Evolutionary conservation across 257 asterid species (phyloP), one percentile per base, ranked within the genome.

Genomic region (Solanum pinnatisectum): DNA sequence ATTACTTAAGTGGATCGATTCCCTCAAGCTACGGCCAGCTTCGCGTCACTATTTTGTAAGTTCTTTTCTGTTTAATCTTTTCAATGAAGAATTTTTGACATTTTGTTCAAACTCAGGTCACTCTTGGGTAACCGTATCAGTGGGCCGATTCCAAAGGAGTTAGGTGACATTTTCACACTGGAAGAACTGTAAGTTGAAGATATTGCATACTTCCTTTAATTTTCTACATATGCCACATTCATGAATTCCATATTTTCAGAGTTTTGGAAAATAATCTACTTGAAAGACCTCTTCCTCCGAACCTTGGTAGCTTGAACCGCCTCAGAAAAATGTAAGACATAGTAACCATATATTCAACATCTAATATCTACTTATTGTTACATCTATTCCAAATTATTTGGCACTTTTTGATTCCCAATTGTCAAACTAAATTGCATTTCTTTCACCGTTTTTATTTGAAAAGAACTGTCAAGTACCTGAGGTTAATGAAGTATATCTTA

Each of bases 211-310:
- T 44, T 42, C 27, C 67, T 27, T 79, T 79, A 14, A 44, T 25
- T 44, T 44, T 79, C 39, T 79, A 25, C 16, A 27, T 79, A 63
- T 76, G 25, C 88, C 78, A 84, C 81, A 90, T 86, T 70, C 68
- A 60, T 89, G 78, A 60, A 78, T 63, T 83, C 33, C 25, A 49
- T 72, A 78, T 49, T 15, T 86, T 39, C 88, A 97, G 99, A 89
- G 81, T 90, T 30, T 87, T 97, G 98, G 98, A 96, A 88, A 93
- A 92, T 89, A 97, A 96, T 92, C 90, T 90, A 90, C 96, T 97
- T 8, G 96, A 86, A 89, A 98, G 99, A 92, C 90, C 94, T 90
- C 95, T 97, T 87, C 96, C 96, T 6, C 78, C 52, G 78, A 92
- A 83, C 87, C 93, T 97, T 20, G 98, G 98, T 90, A 90, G 85